phyloP scores from a whole-genome alignment of 805 yeast genomes.

The Teunomyces kruisii region DNA sequence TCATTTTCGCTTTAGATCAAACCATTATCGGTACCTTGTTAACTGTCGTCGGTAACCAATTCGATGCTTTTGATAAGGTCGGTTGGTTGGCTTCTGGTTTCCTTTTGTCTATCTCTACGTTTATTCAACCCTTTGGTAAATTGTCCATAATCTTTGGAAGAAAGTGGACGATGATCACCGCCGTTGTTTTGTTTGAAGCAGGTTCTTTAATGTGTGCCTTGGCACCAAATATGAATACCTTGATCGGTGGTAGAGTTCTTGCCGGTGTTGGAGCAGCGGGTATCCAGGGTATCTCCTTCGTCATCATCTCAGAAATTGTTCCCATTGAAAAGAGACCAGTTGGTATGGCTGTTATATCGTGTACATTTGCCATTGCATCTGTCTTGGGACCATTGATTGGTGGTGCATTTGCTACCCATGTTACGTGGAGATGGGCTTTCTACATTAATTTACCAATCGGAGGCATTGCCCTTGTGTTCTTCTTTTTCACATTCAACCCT shows the following conservation, averaged over 20 bases:
- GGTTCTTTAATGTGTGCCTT: conserved; percentile 41
- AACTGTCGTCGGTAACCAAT: conserved; percentile 36
- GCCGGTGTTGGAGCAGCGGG: conserved; percentile 42
- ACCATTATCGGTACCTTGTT: conserved; percentile 38
- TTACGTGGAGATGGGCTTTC: conserved; percentile 28
- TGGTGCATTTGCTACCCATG: conserved; percentile 25
- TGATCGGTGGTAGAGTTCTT: conserved; percentile 41
- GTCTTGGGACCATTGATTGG: conserved; percentile 27
- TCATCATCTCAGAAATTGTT: conserved; percentile 31
- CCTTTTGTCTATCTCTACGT: conserved; percentile 32
- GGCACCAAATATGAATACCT: conserved; percentile 32
- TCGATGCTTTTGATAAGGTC: conserved; percentile 31
- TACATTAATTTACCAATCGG: conserved; percentile 28
- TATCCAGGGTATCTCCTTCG: conserved; percentile 27
- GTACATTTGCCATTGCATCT: conserved; percentile 21
- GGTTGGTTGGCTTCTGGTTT: conserved; percentile 42
- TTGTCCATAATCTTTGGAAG: conserved; percentile 39
- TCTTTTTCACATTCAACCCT: conserved; percentile 19
- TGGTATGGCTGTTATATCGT: conserved; percentile 19
- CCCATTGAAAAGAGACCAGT: conserved; percentile 27
- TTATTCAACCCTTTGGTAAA: conserved; percentile 39
- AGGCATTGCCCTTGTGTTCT: conserved; percentile 18
- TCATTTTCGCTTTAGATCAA: conserved; percentile 39
- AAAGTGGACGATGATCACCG: conserved; percentile 26
- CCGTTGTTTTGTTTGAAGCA: conserved; percentile 28